phyloP scores from a whole-genome alignment of 805 yeast species.

The Suhomyces canberraensis region DNA sequence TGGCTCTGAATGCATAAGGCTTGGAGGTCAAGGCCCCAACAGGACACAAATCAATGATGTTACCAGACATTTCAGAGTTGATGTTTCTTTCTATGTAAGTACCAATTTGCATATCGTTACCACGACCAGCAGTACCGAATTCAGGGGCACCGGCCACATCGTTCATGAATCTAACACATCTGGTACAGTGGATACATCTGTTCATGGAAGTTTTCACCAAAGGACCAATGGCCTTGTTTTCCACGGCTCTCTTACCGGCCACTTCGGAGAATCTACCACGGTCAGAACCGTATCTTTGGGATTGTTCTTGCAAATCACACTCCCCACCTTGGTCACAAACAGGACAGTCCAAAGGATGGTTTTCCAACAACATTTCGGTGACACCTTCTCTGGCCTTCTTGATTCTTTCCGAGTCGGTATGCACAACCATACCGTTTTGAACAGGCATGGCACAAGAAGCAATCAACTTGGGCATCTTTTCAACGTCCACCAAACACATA shows the following conservation, averaged over 20 bases:
- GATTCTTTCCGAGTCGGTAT: conserved; percentile 73
- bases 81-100: conserved; percentile 82
- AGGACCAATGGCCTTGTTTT: conserved; percentile 88
- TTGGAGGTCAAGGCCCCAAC: conserved; percentile 89
- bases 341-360: conserved; percentile 91
- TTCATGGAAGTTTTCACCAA: conserved; percentile 87
- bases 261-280: conserved; percentile 82
- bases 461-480: conserved; percentile 83
- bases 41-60: conserved; percentile 84
- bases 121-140: conserved; percentile 85
- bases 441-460: conserved; percentile 93
- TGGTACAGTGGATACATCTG: conserved; percentile 88
- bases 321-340: conserved; percentile 95
- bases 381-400: conserved; percentile 86
- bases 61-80: conserved; percentile 82
- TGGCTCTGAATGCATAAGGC: conserved; percentile 88
- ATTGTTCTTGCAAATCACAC: conserved; percentile 88
- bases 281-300: conserved; percentile 78
- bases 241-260: conserved; percentile 84
- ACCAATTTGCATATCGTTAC: conserved; percentile 89
- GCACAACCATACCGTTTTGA: conserved; percentile 84
- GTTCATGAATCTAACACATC: conserved; percentile 86
- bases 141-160: conserved; percentile 93
- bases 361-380: conserved; percentile 81
- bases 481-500: conserved; percentile 89